phyloP scores from a whole-genome alignment of 345 rosid species.

The Linum usitatissimum region DNA sequence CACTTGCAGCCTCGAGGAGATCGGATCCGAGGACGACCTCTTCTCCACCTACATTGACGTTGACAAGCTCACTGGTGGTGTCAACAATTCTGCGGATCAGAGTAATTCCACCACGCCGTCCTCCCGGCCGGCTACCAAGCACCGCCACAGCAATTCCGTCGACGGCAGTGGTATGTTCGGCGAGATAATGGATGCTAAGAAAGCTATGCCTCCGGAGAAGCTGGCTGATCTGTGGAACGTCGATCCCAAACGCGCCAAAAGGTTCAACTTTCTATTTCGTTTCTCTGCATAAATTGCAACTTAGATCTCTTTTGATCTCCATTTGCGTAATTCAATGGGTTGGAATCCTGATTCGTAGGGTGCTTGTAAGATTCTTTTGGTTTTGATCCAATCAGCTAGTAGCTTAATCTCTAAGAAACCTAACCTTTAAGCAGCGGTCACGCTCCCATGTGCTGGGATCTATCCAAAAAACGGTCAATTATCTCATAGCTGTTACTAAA shows the following conservation, averaged over 20 bases:
- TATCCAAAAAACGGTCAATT: not conserved
- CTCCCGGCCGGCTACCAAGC: constrained; percentile 37
- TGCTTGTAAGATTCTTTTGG: too few species aligned
- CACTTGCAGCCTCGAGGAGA: constrained; percentile 39
- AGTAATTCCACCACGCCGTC: constrained; percentile 6
- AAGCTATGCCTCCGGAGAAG: constrained; percentile 92
- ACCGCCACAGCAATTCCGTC: constrained; percentile 72
- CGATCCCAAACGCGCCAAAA: constrained; percentile 87
- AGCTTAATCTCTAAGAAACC: too few species aligned
- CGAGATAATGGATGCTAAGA: constrained; percentile 78
- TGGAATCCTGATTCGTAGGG: too few species aligned
- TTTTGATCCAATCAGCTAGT: too few species aligned
- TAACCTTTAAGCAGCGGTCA: too few species aligned
- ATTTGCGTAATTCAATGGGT: not conserved
- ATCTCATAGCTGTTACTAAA: not conserved
- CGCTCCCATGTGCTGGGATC: not conserved
- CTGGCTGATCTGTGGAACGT: constrained; percentile 74
- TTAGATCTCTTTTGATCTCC: not conserved
- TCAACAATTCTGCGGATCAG: not conserved
- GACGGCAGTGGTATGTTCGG: constrained; percentile 41
- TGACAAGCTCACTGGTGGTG: constrained; percentile 29
- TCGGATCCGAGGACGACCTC: constrained; percentile 73
- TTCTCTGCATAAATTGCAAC: not conserved
- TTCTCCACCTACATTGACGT: constrained; percentile 73
- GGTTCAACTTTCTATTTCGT: constrained; percentile 25